phyloP scores from a whole-genome alignment of 371 early-diverging fungal genomes.

The Smittium mucronatum region DNA sequence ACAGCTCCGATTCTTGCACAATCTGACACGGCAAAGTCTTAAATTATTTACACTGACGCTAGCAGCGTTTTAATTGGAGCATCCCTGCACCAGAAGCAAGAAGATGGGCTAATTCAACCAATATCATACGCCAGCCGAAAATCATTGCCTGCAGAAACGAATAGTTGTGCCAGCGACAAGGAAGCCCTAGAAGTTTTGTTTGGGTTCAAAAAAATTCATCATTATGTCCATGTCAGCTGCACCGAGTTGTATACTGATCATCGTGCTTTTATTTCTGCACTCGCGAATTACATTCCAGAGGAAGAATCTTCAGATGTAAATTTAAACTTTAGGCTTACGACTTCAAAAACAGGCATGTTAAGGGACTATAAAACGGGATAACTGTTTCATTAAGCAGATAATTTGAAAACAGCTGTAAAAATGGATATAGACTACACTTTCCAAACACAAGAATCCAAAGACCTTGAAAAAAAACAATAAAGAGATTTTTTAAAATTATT shows the following conservation, averaged over 20 bases:
- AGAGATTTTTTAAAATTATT: neutral
- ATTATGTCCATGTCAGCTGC: neutral
- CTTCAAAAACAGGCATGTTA: neutral
- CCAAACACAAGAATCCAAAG: neutral
- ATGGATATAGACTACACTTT: neutral
- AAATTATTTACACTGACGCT: constrained; percentile 37
- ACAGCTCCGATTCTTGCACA: constrained; percentile 8
- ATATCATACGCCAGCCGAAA: neutral
- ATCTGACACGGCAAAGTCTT: constrained; percentile 10
- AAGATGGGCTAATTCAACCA: neutral
- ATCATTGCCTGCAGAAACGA: neutral
- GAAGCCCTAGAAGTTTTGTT: neutral
- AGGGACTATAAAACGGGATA: neutral
- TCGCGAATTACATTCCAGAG: neutral
- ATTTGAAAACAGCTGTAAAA: neutral
- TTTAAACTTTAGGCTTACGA: neutral
- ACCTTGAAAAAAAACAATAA: neutral
- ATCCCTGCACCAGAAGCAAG: neutral
- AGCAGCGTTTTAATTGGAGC: constrained; percentile 20
- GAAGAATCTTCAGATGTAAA: neutral
- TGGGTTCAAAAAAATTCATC: neutral
- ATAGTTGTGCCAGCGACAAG: neutral
- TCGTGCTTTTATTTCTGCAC: neutral
- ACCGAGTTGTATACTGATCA: neutral
- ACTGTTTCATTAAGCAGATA: neutral